phyloP scores from a whole-genome alignment of 768 basidiomycete genomes.

The Psilocybe tampanensis region DNA sequence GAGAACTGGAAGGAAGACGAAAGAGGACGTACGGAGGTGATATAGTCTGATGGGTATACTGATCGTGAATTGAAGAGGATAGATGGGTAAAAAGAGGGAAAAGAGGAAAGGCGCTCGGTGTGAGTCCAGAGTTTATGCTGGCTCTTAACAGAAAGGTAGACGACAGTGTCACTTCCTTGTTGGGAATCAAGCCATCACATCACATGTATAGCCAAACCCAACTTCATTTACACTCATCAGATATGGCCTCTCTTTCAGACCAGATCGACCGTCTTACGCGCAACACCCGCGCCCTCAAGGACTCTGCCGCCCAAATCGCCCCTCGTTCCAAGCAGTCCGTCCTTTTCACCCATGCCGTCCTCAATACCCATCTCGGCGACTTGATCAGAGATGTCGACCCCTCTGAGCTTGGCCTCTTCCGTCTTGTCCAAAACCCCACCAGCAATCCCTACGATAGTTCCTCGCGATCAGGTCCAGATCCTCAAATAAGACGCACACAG shows the following conservation, averaged over 20 bases:
- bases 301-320: conserved; percentile 39
- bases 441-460: conserved; percentile 31
- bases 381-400: conserved; percentile 81
- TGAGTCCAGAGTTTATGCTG: conserved; percentile 2
- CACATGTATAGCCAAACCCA: conserved; percentile 5
- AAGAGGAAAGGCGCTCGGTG: conserved; percentile 7
- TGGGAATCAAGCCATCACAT: conserved; percentile 16
- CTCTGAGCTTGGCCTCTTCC: conserved; percentile 79
- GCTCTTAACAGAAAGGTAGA: conserved; percentile 7
- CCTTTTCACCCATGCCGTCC: conserved; percentile 66
- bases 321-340: conserved; percentile 25
- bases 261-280: conserved; percentile 66
- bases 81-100: conserved; percentile 2
- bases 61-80: not conserved
- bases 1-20: not conserved
- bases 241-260: conserved; percentile 64
- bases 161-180: conserved; percentile 17
- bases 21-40: not conserved
- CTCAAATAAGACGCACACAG: conserved; percentile 61
- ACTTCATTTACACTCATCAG: conserved; percentile 23
- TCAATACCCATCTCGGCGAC: conserved; percentile 64
- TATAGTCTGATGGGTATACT: not conserved
- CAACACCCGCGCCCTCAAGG: conserved; percentile 52
- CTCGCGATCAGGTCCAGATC: conserved; percentile 27
- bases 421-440: conserved; percentile 41